Evolutionary conservation across 257 asterid genomes (phyloP), one percentile per base, ranked within the genome.

Genomic region (Solanum okadae): DNA sequence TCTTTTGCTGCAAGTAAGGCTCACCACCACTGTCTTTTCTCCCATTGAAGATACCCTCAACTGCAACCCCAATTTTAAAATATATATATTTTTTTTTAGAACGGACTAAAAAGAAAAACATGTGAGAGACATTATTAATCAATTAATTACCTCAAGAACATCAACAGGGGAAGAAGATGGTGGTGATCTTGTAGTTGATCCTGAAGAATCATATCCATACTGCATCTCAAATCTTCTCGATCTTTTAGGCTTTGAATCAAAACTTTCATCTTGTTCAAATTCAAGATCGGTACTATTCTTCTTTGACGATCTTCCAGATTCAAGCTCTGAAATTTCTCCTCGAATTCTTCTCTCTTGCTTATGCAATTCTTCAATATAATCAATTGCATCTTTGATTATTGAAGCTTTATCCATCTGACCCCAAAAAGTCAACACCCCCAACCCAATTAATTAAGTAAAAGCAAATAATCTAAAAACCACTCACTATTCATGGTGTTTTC

Each of bases 321-420:
- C 98, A 76, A 95, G 78, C 78, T 95, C 94, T 20, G 88, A 70
- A n/a, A 96, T 93, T 84, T 96, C 98, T 0, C 91, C 91, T 85
- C 90, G 87, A 67, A 96, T 91, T 68, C 85, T 90, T 87, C 88
- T 89, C 93, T 96, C 95, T 85, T 96, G 94, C 0, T 92, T 94
- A 1, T 93, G 95, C 79, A 96, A 87, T 22, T 92, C 87, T 85
- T 93, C 90, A 67, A 96, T 96, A 86, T 96, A 93, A 76, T 89
- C 95, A 27, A 96, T 96, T 2, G 99, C 99, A 88, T 96, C 99
- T 90, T 94, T 96, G 46, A 96, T 91, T 5, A 93, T 95, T 8
- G 99, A 96, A 0, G 99, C 99, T 85, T 96, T 96, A 91, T 96
- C 99, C 98, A 96, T 92, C 98, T 96, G 63, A 63, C 4, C 29